phyloP scores from a whole-genome alignment of 2,329 filamentous ascomycete genomes.

The Fusarium dimerum region DNA sequence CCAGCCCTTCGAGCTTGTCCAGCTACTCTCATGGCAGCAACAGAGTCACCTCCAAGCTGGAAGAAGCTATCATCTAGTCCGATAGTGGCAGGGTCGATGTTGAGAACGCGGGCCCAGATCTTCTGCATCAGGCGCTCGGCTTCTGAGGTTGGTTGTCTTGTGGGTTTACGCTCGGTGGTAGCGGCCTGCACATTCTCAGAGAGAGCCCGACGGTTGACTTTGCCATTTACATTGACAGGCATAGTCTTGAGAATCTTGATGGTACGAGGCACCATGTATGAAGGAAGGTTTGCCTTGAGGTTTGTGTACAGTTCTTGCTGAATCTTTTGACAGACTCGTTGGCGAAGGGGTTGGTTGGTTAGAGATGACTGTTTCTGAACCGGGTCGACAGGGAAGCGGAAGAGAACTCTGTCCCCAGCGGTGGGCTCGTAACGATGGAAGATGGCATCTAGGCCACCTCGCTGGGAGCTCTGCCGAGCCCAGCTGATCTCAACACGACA shows the following conservation, averaged over 20 bases:
- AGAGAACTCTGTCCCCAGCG: too few relatives aligned
- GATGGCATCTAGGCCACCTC: conserved; percentile 29
- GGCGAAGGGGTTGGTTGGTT: neutral
- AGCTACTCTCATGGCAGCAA: conserved; percentile 1
- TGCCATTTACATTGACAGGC: conserved; percentile 1
- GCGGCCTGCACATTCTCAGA: neutral
- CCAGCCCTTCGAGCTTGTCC: neutral
- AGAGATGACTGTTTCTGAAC: too few relatives aligned
- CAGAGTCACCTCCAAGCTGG: conserved; percentile 1
- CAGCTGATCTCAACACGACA: conserved; percentile 49
- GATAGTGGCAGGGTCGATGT: neutral
- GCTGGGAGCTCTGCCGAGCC: conserved; percentile 39
- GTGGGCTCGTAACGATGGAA: conserved; percentile 32
- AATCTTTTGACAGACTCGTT: neutral
- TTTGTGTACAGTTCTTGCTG: neutral
- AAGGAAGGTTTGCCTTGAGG: neutral
- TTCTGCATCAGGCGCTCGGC: neutral
- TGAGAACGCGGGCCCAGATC: neutral
- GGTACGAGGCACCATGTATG: conserved; percentile 4
- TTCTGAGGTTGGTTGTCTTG: neutral
- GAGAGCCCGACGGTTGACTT: neutral
- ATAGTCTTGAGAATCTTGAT: neutral
- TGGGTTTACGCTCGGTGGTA: neutral
- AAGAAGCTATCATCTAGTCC: conserved; percentile 4
- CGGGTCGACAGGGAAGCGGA: too few relatives aligned